phyloP scores from a whole-genome alignment of 257 asterid species.

The Capsicum baccatum region DNA sequence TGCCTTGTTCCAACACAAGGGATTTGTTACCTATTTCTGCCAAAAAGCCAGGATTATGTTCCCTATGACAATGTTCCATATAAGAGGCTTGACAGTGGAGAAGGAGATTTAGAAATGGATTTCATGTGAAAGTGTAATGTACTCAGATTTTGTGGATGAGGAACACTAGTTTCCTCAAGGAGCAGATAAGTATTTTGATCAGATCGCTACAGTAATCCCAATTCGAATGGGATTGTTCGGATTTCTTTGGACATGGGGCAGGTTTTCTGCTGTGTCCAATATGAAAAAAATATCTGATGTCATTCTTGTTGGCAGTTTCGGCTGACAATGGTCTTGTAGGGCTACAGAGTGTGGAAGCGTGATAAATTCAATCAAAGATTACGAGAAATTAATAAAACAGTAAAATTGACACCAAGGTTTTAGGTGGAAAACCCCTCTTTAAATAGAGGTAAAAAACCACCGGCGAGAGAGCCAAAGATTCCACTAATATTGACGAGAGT shows the following conservation, averaged over 20 bases:
- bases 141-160: slow-evolving; percentile 86
- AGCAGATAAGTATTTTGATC: slow-evolving; percentile 89
- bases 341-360: no score
- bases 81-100: slow-evolving; percentile 87
- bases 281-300: neutral
- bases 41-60: slow-evolving; percentile 87
- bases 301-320: neutral
- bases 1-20: slow-evolving; percentile 89
- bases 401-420: no score
- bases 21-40: slow-evolving; percentile 92
- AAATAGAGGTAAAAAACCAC: no score
- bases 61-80: slow-evolving; percentile 93
- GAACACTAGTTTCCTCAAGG: slow-evolving; percentile 94
- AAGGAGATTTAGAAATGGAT: slow-evolving; percentile 94
- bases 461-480: no score
- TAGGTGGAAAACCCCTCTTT: no score
- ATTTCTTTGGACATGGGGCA: slow-evolving; percentile 94
- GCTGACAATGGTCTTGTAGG: slow-evolving; percentile 23
- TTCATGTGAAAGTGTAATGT: slow-evolving; percentile 87
- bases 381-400: no score
- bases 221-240: slow-evolving; percentile 70
- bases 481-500: no score
- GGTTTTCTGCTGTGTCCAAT: slow-evolving; percentile 28
- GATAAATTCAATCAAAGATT: no score
- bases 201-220: slow-evolving; percentile 84